A percentile compares a stretch with the other conserved stretches of the same genome.
phyloP scores from a whole-genome alignment of 345 rosid genomes.

The Ricinus communis region DNA sequence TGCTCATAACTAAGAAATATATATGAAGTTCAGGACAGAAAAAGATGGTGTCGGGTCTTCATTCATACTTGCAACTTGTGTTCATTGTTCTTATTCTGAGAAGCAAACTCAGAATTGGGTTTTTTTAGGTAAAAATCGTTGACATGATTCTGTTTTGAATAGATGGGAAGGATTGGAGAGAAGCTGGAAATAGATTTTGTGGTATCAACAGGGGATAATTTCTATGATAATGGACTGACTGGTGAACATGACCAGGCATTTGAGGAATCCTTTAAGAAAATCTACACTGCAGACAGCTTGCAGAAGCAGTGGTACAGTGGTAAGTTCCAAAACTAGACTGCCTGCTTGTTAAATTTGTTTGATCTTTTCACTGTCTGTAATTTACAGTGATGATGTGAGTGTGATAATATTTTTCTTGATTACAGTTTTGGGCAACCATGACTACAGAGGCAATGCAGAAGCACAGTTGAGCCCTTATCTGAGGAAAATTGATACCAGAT shows the following conservation, averaged over 20 bases:
- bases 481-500: conserved; percentile 55
- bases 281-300: conserved; percentile 68
- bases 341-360: not conserved
- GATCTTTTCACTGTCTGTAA: not conserved
- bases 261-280: conserved; percentile 57
- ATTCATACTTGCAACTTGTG: too few relatives aligned
- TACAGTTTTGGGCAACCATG: conserved; percentile 75
- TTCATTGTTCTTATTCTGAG: too few relatives aligned
- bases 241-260: conserved; percentile 53
- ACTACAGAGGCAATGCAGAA: conserved; percentile 67
- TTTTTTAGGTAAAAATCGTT: too few relatives aligned
- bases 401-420: conserved; percentile 15
- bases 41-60: too few relatives aligned
- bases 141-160: too few relatives aligned
- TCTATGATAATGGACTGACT: conserved; percentile 70
- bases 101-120: too few relatives aligned
- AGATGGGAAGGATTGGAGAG: conserved; percentile 82
- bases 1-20: too few relatives aligned
- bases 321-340: not conserved
- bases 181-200: conserved; percentile 64
- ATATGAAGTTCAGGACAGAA: too few relatives aligned
- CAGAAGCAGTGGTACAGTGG: conserved; percentile 84
- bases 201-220: conserved; percentile 84
- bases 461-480: conserved; percentile 65
- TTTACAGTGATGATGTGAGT: not conserved